Base-by-base conservation (phyloP, 139 green algal genomes). In the Mesotaenium endlicherianum region DNA sequence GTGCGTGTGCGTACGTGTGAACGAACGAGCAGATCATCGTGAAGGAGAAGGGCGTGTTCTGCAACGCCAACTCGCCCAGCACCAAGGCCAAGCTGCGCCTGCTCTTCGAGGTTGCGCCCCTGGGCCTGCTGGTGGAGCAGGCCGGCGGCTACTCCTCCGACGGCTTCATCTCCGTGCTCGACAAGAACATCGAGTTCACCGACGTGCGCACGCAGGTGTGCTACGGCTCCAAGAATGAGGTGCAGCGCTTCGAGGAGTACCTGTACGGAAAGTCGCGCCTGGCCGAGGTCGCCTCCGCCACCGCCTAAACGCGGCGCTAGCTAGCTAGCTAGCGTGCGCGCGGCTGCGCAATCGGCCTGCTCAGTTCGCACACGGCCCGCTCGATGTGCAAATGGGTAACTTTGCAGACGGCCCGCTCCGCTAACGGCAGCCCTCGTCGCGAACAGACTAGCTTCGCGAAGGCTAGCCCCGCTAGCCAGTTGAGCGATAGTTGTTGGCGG, bases 41-140 rank as follows among this genome's bases (percentile, higher is more conserved):
- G 31, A 92, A 92, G 88, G 80, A 92, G 82, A 76, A 84, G 81
- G 89, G 89, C 53, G 83, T 92, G 3, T 92, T 92, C 89, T 83
- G 47, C 70, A 92, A 92, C 75, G 86, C 83, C 34, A 90, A 80
- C 31, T 92, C 89, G 30, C 58, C 69, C 5, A 80, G n/a, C 53
- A 91, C 88, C 45, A 90, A 91, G 69, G 88, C 89, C 16, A 92
- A 92, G 89, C 81, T 92, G 16, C 88, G 89, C 30, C 81, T 92
- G 42, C 72, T 88, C 42, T 92, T 92, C 67, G 89, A 92, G 86
- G 88, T 90, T 50, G 80, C 88, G 3, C 89, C 89, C 39, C 90
- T 92, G 55, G 89, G 85, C 36, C 70, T 88, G 39, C 82, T 92
- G 14, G 84, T 92, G 57, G 89, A 92, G 83, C 86, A 87, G 39